Evolutionary conservation across 2,329 filamentous ascomycete genomes (phyloP), one percentile per base, ranked within the genome.

Genomic region (Fusarium palustre): DNA sequence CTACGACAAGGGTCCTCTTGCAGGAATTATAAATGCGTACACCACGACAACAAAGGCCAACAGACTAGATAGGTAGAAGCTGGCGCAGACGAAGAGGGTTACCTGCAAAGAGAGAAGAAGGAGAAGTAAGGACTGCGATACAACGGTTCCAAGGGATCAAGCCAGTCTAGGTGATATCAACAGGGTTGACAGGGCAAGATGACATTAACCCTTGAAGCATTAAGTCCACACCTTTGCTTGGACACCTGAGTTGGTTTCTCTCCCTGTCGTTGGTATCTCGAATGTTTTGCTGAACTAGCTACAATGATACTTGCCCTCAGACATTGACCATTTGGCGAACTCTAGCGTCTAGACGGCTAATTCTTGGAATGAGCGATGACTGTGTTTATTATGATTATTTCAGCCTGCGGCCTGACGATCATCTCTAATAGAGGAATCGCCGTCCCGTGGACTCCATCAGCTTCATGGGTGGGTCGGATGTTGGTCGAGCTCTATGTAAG

Each of bases 1-100:
- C 46, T 66, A 53, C 59, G 57, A 43, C 66, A 73, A 66, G 63
- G 59, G 59, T 64, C 56, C 36, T 53, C 33, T 47, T 48, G 33
- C 54, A 58, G 49, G 46, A 66, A 58, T 55, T 7, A 52, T 38
- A 42, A 53, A 53, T 34, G 47, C 34, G 22, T 18, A 25, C 64
- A 41, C 55, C 45, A 64, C 42, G 25, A 59, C 30, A 31, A 54
- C 53, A 48, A 57, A 33, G 47, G 16, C 54, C 25, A 58, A 60
- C 59, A 42, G 55, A 20, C 25, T 48, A 59, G 28, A 30, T 30
- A 30, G 28, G 11, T 30, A 4, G 55, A 68, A 28, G 43, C 47
- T 39, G 39, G 48, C 39, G 36, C 42, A 55, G 48, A 36, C n/a
- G 36, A n/a, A n/a, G 45, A 56, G 41, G 25, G 42, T 42, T 56